Evolutionary conservation across 805 yeast genomes (phyloP), one percentile per base, ranked within the genome.

Genomic region (Schwanniomyces polymorphus): DNA sequence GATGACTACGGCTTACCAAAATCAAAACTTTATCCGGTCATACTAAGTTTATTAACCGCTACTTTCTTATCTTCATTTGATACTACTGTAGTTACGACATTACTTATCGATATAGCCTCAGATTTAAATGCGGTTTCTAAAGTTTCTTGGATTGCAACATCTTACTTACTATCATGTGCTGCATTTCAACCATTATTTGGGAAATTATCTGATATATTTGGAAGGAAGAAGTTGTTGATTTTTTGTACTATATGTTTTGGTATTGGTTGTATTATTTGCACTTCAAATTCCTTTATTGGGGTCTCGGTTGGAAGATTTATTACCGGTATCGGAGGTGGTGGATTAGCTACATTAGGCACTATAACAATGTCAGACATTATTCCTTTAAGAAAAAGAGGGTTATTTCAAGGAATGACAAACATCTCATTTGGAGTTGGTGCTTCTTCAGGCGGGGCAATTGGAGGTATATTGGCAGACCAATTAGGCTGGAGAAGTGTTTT

Each of bases 241-340:
- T 60, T 79, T 12, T 83, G 87, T 56, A 75, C 80, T 42, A 51
- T 67, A 1, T 64, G 76, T 12, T 85, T 86, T 58, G 76, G 80
- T 2, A 33, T 82, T 2, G 91, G 77, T 0, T 72, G 77, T 44
- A 55, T 79, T 9, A 71, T 81, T 40, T 83, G 88, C 59, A 25
- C 84, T 86, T 14, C 77, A 89, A 0, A 84, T 91, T 0, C 44
- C 21, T 38, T 41, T 14, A 31, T 35, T 25, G 58, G 48, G 25
- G 54, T 48, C 21, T 80, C 83, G 5, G 50, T 78, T 27, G 86
- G 86, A 3, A 71, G 88, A 56, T 81, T 88, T 49, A 72, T 89
- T 42, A 83, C 94, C 23, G 97, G 97, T 18, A 77, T 86, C 45
- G 97, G 96, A 7, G 96, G 95, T 12, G 92, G 96, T 6, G 96